Conservation (phyloP, 2,329 filamentous ascomycete genomes). For the Cephalotrichum gorgonifer region DNA sequence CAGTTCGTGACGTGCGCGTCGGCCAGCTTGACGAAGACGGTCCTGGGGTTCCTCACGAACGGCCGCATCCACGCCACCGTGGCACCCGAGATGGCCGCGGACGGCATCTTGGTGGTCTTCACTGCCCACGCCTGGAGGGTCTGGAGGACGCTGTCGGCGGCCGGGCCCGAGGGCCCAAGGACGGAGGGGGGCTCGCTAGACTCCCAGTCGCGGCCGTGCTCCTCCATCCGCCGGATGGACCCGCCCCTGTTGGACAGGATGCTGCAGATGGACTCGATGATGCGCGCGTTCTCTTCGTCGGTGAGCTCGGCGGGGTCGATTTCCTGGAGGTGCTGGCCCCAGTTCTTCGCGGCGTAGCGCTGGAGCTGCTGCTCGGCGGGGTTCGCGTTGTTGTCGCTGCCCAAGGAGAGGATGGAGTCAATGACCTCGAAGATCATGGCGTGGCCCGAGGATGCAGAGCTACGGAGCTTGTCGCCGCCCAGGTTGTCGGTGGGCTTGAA, state of each 20-base stretch:
- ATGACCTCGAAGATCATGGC: constrained; percentile 1
- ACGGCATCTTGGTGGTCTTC: neutral
- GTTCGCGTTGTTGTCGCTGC: neutral
- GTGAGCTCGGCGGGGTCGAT: neutral
- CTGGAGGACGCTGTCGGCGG: neutral
- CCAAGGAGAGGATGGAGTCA: neutral
- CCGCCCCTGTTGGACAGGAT: constrained; percentile 1
- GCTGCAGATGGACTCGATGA: constrained; percentile 1
- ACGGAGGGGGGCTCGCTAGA: neutral
- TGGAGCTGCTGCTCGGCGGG: neutral
- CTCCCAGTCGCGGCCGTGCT: neutral
- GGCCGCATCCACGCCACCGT: neutral
- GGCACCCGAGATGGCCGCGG: neutral
- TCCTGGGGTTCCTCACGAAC: neutral
- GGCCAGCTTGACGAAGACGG: constrained; percentile 2
- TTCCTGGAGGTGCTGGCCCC: neutral
- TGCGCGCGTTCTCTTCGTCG: neutral
- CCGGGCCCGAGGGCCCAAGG: neutral
- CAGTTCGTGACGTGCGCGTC: constrained; percentile 2
- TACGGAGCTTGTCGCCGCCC: constrained; percentile 1
- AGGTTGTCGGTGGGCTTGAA: neutral
- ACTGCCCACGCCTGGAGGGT: constrained; percentile 1
- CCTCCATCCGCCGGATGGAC: neutral
- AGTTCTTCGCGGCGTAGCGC: neutral
- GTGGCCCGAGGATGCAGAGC: neutral